Conservation (phyloP, 257 asterid genomes). For the Primulina eburnea region DNA sequence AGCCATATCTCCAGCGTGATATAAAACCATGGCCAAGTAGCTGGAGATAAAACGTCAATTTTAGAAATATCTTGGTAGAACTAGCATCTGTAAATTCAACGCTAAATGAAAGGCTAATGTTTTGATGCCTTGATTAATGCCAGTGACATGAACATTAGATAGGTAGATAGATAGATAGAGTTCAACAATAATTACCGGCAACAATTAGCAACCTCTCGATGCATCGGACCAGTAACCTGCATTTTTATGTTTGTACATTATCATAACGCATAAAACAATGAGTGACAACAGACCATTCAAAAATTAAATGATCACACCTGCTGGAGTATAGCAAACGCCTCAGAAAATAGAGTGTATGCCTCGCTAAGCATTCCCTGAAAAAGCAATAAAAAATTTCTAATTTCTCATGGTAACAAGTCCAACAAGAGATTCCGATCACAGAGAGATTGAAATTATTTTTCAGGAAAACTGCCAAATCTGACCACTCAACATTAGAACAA, state of each 20-base stretch:
- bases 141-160: no score
- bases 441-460: neutral
- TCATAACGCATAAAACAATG: neutral
- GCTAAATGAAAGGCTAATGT: no score
- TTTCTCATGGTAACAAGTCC: neutral
- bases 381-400: neutral
- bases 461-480: neutral
- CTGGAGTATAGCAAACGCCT: slow-evolving; percentile 92
- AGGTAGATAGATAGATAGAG: neutral
- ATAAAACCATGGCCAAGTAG: slow-evolving; percentile 94
- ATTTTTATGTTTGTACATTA: slow-evolving; percentile 16
- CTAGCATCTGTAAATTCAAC: neutral
- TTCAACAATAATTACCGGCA: slow-evolving; percentile 64
- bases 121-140: neutral
- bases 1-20: slow-evolving; percentile 99
- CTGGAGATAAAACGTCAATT: slow-evolving; percentile 33
- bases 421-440: neutral
- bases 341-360: slow-evolving; percentile 77
- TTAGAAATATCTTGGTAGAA: neutral
- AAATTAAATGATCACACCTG: slow-evolving; percentile 47
- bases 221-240: slow-evolving; percentile 99
- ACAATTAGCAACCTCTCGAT: slow-evolving; percentile 97
- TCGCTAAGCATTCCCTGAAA: slow-evolving; percentile 82
- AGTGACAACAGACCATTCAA: neutral
- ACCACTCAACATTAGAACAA: neutral